Base-by-base conservation (phyloP, 78 protist genomes). In the Dictyostelium brefeldianum region DNA sequence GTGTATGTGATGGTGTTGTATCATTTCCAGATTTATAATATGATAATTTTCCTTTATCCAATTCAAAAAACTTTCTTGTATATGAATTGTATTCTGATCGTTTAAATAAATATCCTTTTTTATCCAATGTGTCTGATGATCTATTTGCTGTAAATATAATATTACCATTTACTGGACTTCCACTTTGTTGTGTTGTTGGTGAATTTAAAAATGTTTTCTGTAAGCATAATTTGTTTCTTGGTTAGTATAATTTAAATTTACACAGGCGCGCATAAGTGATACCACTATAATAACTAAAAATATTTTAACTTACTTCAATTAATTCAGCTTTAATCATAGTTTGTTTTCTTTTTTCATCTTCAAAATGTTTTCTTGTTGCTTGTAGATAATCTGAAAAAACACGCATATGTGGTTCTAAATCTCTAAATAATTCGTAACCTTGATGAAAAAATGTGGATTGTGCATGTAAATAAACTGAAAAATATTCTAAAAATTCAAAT, bases 391-490 rank as follows among this genome's bases (percentile, higher is more conserved):
- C 79, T 48, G 93, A 87, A 53, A 90, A 90, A 5, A 82, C 82
- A 64, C 90, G 36, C 74, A 90, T 81, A 25, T 82, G 90, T 56
- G 95, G 95, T 27, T 90, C 95, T 14, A 90, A 41, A 59, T 90
- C 95, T 22, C 83, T 69, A 70, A 81, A 90, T 20, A 90, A 53
- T n/a, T 90, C 95, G 29, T 79, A 90, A 18, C 95, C 95, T 65
- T 90, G 95, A 31, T 90, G 95, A 36, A 90, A 90, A 57, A 82
- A 90, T 1, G 85, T 82, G 14, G 90, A 82, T 79, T 90, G 95
- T 18, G 95, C 90, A 29, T 90, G 90, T n/a, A 90, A 71, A 53
- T 75, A 90, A 1, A 82, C 89, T 25, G 80, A 90, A 43, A 90
- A 81, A 27, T 57, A 62, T 51, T 90, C 95, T 18, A 90, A 67